Conservation (phyloP, 768 basidiomycete genomes). For the Leucocoprinus birnbaumii region DNA sequence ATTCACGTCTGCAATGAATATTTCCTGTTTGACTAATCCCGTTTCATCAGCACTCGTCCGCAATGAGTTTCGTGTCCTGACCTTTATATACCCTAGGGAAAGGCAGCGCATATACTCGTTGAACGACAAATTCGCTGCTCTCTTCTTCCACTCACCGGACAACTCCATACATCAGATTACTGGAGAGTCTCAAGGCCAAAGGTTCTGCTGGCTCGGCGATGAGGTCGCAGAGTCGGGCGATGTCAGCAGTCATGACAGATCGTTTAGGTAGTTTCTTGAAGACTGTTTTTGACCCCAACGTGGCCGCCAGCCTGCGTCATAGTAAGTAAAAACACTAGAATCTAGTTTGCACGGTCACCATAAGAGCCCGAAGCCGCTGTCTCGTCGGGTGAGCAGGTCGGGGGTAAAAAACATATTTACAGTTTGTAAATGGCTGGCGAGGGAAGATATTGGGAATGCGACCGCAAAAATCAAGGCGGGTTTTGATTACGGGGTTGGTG, state of each 20-base stretch:
- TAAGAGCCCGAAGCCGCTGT: conserved; percentile 87
- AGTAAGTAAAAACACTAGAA: no score
- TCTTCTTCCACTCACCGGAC: conserved; percentile 53
- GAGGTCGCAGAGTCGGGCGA: conserved; percentile 73
- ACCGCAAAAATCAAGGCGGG: no score
- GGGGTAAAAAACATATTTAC: conserved; percentile 82
- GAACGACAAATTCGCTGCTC: not conserved
- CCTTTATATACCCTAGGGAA: conserved; percentile 42
- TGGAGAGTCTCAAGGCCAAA: conserved; percentile 81
- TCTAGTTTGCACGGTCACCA: conserved; percentile 44
- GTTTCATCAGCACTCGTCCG: not conserved
- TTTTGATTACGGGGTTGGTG: no score
- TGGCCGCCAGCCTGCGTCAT: conserved; percentile 78
- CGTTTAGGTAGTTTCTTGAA: conserved; percentile 82
- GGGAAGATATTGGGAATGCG: not conserved
- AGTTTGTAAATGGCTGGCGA: conserved; percentile 2
- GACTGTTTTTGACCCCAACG: conserved; percentile 82
- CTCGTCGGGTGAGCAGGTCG: conserved; percentile 75
- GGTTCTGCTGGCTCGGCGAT: conserved; percentile 86
- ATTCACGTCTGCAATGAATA: conserved; percentile 78
- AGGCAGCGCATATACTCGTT: not conserved
- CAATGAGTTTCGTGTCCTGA: conserved; percentile 7
- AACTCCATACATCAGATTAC: conserved; percentile 87
- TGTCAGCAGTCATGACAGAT: conserved; percentile 83
- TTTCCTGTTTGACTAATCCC: conserved; percentile 73